Conservation (phyloP, 2,329 filamentous ascomycete genomes). For the Neophaeococcomyces aloes region DNA sequence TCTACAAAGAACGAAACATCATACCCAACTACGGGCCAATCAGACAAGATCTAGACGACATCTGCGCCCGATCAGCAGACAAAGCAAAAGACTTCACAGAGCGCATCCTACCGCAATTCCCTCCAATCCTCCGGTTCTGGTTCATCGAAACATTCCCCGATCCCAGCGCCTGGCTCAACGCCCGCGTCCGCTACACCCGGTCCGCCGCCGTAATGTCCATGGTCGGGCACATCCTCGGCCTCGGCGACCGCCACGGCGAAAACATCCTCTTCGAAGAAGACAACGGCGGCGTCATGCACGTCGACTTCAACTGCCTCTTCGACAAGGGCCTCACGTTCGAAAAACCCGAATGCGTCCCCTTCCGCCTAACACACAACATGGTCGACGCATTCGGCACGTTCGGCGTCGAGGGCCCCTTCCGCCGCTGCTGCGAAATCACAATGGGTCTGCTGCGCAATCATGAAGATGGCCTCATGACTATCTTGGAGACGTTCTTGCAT, state of each 20-base stretch:
- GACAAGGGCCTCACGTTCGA: conserved; percentile 95
- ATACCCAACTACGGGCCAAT: conserved; percentile 54
- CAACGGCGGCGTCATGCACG: conserved; percentile 88
- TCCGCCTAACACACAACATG: conserved; percentile 98
- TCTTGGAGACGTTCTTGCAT: conserved; percentile 92
- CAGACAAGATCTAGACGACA: conserved; percentile 49
- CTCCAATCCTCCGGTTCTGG: conserved; percentile 81
- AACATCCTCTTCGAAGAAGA: conserved; percentile 93
- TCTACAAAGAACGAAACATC: conserved; percentile 67
- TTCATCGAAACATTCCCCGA: conserved; percentile 93
- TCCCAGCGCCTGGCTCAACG: conserved; percentile 82
- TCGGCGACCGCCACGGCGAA: conserved; percentile 93
- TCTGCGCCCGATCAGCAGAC: conserved; percentile 41
- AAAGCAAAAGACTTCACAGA: conserved; percentile 43
- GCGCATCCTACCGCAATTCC: conserved; percentile 49
- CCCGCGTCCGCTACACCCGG: conserved; percentile 77
- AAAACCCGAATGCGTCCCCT: conserved; percentile 88
- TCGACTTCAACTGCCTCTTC: conserved; percentile 99
- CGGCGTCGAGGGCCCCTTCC: conserved; percentile 86
- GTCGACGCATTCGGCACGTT: conserved; percentile 89
- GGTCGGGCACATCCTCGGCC: conserved; percentile 82
- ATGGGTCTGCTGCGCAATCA: conserved; percentile 75
- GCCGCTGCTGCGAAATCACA: conserved; percentile 81
- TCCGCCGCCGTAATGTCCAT: conserved; percentile 99
- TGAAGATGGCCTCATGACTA: conserved; percentile 93